Evolutionary conservation across 345 rosid genomes (phyloP).

Genomic region (Populus euphratica): DNA sequence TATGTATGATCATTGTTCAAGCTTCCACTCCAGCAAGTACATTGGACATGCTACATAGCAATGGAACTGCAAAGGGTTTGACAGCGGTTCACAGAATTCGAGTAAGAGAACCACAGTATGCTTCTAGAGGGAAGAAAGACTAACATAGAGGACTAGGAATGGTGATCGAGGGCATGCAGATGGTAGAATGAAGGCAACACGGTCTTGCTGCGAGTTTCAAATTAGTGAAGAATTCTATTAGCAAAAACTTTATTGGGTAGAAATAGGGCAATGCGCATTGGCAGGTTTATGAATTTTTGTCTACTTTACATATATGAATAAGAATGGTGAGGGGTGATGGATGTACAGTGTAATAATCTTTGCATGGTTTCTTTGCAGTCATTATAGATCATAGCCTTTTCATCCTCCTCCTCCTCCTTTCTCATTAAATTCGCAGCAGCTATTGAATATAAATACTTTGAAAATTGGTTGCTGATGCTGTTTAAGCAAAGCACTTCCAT

Average conservation of each 20-base stretch:
- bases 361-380: constrained; percentile 18
- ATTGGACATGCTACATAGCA: background rate
- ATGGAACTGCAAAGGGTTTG: constrained; percentile 10
- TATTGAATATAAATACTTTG: background rate
- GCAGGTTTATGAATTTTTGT: constrained; percentile 40
- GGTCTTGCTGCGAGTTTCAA: constrained; percentile 4
- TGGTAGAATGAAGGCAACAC: constrained; percentile 9
- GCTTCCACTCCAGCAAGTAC: constrained; percentile 1
- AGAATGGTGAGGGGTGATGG: constrained; percentile 31
- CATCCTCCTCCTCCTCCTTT: background rate
- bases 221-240: constrained; percentile 13
- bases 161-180: background rate
- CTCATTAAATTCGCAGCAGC: constrained; percentile 6
- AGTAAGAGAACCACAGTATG: constrained; percentile 15
- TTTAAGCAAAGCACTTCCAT: no score
- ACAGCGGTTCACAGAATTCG: background rate
- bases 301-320: constrained; percentile 38
- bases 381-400: constrained; percentile 11
- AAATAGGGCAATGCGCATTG: constrained; percentile 1
- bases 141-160: constrained; percentile 15
- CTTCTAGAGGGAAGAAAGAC: constrained; percentile 15
- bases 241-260: constrained; percentile 22
- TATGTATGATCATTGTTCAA: background rate
- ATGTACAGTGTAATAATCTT: constrained; percentile 44
- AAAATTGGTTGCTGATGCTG: no score